These are phyloP conservation scores for Backusella liffmaniae DNA, from an alignment of 192 early-diverging fungal species.

Conservation along the genomic window DNA sequence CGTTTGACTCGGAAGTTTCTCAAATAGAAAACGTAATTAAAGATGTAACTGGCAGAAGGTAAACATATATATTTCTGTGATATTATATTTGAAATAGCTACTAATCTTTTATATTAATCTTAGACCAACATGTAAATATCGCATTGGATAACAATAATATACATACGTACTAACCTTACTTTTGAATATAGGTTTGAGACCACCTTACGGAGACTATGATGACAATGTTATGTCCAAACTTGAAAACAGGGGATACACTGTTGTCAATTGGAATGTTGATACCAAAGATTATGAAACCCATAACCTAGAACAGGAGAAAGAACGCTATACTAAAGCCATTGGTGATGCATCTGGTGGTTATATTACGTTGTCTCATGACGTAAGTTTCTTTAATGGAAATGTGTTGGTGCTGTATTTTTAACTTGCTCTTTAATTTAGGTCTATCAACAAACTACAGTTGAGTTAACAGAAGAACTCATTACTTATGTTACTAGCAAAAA, in stretches of 20 bases:
- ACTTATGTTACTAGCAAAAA: neutral
- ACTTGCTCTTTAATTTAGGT: neutral
- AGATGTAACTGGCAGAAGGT: slow-evolving; percentile 9
- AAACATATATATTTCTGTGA: neutral
- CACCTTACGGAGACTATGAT: slow-evolving; percentile 39
- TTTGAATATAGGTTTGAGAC: slow-evolving; percentile 33
- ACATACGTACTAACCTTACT: neutral
- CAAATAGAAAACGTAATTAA: slow-evolving; percentile 18
- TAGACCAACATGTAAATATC: slow-evolving; percentile 19
- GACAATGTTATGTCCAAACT: slow-evolving; percentile 19
- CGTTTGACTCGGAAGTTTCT: slow-evolving; percentile 29
- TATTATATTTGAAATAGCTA: neutral
- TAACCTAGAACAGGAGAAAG: slow-evolving; percentile 4
- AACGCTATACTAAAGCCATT: slow-evolving; percentile 5
- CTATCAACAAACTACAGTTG: slow-evolving; percentile 12
- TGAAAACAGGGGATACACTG: slow-evolving; percentile 26
- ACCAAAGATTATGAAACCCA: slow-evolving; percentile 37
- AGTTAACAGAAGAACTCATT: neutral
- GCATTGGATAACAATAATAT: neutral
- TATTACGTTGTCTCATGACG: slow-evolving; percentile 42
- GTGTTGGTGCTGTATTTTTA: too few species aligned
- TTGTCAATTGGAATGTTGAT: slow-evolving; percentile 43
- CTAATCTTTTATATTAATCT: too few species aligned
- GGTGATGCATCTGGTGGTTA: slow-evolving; percentile 19
- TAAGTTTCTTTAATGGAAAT: neutral